Evolutionary conservation across 2,329 filamentous ascomycete genomes (phyloP), one percentile per base, ranked within the genome.

Genomic region (Penicillium oxalicum): DNA sequence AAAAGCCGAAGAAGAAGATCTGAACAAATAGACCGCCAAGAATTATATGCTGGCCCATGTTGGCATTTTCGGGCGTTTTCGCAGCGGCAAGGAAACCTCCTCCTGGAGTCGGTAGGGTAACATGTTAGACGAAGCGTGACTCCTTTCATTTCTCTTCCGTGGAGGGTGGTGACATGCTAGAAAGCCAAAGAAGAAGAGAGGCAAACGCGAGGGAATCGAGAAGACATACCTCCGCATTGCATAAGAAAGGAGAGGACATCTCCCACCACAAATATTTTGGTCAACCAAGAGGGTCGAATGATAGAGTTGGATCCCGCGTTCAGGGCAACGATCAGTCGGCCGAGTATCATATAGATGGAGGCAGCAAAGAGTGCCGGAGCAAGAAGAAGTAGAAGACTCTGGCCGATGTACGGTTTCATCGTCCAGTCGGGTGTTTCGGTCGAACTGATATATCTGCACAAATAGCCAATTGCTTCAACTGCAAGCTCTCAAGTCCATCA

Each of bases 181-280:
- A 18, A 18, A 18, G 18, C 18, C 18, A 26, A 9, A 5, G n/a
- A 35, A 18, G 18, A 18, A 18, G 18, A 18, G 18, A 18, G 18
- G 18, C 18, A 18, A 18, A 18, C 1, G 7, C 4, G 5, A 9
- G 8, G 24, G 12, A 27, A 25, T 42, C 4, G 9, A 5, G 29
- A 5, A 7, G 3, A 12, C 40, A 13, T 48, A 59, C 58, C 58
- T 45, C 56, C 57, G 32, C 54, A 51, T 39, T 62, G 60, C 27
- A 60, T 56, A 2, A 62, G 34, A 26, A 61, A 62, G 1, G 59
- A 61, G 0, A 62, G 6, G 6, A 62, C 52, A 32, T 62, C 60
- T 7, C 60, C 59, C 4, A 50, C 41, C 24, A 62, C 60, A 27
- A 61, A 62, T 43, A 61, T 60, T 44, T 61, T 61, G 25, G 60